A percentile compares a stretch with the other conserved stretches of the same genome.
Conservation (phyloP, 805 yeast genomes). For the Metschnikowia vanudenii region DNA sequence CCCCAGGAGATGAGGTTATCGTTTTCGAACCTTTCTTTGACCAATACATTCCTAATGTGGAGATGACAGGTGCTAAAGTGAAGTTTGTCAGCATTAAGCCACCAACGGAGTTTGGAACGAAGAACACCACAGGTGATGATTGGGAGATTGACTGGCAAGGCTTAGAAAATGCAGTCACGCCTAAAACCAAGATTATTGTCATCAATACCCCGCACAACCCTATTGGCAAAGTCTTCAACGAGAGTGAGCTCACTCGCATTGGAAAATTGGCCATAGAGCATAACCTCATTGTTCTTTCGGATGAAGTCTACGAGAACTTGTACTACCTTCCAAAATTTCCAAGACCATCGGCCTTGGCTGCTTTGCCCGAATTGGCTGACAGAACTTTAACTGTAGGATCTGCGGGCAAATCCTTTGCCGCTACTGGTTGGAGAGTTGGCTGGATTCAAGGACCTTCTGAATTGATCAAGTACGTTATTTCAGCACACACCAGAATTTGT, state of each 20-base stretch:
- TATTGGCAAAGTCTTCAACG: conserved; percentile 83
- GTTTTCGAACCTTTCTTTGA: conserved; percentile 97
- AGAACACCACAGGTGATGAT: conserved; percentile 74
- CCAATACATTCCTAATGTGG: conserved; percentile 92
- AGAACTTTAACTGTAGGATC: conserved; percentile 91
- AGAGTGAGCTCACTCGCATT: conserved; percentile 67
- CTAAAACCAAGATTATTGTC: conserved; percentile 80
- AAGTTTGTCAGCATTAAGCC: conserved; percentile 84
- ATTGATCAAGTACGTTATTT: conserved; percentile 72
- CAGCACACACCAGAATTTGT: conserved; percentile 93
- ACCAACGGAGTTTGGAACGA: conserved; percentile 64
- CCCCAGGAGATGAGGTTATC: conserved; percentile 90
- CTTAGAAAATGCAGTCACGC: conserved; percentile 66
- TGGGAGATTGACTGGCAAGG: conserved; percentile 85
- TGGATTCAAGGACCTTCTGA: conserved; percentile 91
- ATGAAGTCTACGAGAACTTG: conserved; percentile 93
- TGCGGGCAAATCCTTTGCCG: conserved; percentile 98
- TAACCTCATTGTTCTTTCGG: conserved; percentile 79
- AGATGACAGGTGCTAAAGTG: conserved; percentile 89
- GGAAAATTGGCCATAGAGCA: conserved; percentile 84
- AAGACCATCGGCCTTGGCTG: conserved; percentile 73
- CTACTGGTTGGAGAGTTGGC: conserved; percentile 98
- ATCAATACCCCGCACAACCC: conserved; percentile 97
- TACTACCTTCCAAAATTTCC: conserved; percentile 69
- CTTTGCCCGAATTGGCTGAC: conserved; percentile 66